A percentile compares a stretch with the other conserved stretches of the same genome.
These are phyloP conservation scores for Cercospora canescens DNA, from an alignment of 2,329 filamentous ascomycete genomes.

Conservation along the genomic window DNA sequence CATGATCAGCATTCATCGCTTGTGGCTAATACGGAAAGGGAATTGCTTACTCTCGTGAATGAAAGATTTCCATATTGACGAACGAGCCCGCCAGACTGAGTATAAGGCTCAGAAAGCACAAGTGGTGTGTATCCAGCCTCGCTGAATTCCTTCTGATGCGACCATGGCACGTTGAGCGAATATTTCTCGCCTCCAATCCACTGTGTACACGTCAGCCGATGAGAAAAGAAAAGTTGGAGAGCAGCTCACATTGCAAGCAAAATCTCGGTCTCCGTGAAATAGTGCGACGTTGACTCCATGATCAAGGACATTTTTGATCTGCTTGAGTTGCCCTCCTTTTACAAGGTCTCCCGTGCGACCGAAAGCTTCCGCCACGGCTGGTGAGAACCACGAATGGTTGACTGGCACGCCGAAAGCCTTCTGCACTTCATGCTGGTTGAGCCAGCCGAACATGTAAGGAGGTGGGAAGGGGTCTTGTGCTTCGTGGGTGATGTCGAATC, in stretches of 20 bases:
- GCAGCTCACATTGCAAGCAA: conserved; percentile 43
- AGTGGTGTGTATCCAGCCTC: conserved; percentile 49
- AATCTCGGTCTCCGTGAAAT: conserved; percentile 66
- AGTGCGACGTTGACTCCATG: conserved; percentile 61
- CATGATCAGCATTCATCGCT: not conserved
- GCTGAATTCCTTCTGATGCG: conserved; percentile 45
- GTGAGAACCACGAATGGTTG: conserved; percentile 28
- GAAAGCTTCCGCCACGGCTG: conserved; percentile 45
- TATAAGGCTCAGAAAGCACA: conserved; percentile 27
- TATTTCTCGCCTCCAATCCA: conserved; percentile 59
- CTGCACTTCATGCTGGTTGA: conserved; percentile 60
- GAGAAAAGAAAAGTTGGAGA: not conserved
- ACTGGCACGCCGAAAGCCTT: conserved; percentile 57
- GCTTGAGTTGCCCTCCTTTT: conserved; percentile 36
- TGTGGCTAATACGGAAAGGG: not conserved
- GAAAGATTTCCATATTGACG: conserved; percentile 38
- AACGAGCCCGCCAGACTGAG: conserved; percentile 33
- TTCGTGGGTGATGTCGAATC: conserved; percentile 56
- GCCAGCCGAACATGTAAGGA: conserved; percentile 54
- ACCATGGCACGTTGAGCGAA: conserved; percentile 52
- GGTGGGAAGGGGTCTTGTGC: conserved; percentile 46
- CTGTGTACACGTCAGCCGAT: conserved; percentile 6
- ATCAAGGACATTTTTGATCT: conserved; percentile 43
- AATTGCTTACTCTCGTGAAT: conserved; percentile 37
- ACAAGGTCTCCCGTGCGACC: conserved; percentile 45